These are phyloP conservation scores for Pontederia crassipes DNA, from an alignment of 176 grass and related monocot species.

Conservation along the genomic window DNA sequence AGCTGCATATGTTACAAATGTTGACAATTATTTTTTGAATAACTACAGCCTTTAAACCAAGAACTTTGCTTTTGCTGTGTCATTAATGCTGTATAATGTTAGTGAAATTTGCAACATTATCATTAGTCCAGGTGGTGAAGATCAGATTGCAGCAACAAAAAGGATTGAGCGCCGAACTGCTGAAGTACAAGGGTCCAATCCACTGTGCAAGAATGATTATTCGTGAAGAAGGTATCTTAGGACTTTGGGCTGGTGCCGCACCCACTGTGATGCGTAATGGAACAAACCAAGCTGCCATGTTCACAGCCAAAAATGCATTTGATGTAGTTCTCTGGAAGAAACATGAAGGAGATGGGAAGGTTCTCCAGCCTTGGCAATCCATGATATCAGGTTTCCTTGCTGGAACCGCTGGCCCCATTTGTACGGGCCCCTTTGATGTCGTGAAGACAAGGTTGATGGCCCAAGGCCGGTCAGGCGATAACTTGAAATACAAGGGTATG, in stretches of 20 bases:
- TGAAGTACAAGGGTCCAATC: constrained; percentile 17
- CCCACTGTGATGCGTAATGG: constrained; percentile 60
- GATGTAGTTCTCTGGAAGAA: constrained; percentile 91
- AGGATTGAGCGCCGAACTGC: constrained; percentile 1
- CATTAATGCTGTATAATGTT: background rate
- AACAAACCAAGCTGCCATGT: constrained; percentile 97
- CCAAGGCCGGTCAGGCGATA: constrained; percentile 53
- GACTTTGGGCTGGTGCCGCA: constrained; percentile 15
- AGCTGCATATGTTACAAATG: background rate
- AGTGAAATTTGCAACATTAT: background rate
- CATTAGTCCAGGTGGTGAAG: constrained; percentile 15
- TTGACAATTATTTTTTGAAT: background rate
- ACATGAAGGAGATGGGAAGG: constrained; percentile 71
- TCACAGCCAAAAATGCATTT: constrained; percentile 84
- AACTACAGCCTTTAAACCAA: background rate
- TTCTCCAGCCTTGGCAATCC: constrained; percentile 82
- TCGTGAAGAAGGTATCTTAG: constrained; percentile 12
- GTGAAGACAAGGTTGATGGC: constrained; percentile 96
- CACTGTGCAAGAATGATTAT: constrained; percentile 14
- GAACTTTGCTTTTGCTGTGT: background rate
- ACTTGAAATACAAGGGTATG: constrained; percentile 71
- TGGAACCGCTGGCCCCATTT: constrained; percentile 83
- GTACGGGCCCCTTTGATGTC: constrained; percentile 84
- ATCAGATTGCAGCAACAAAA: constrained; percentile 17
- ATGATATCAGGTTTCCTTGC: constrained; percentile 97